A percentile compares a stretch with the other conserved stretches of the same genome.
phyloP scores from a whole-genome alignment of 2,329 filamentous ascomycete species.

The Hansfordia pulvinata region DNA sequence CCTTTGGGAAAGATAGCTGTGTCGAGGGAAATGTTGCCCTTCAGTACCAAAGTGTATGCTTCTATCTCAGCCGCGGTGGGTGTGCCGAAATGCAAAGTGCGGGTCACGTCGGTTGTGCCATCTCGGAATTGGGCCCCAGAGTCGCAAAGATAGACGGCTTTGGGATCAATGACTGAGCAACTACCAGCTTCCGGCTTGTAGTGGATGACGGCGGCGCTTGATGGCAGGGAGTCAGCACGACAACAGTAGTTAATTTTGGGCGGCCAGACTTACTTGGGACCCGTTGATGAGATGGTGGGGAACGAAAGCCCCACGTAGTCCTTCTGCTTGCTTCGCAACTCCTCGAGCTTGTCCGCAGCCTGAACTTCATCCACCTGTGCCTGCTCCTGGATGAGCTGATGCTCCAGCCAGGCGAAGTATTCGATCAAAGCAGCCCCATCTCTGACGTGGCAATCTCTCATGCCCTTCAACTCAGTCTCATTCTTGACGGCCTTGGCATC shows the following conservation, averaged over 20 bases:
- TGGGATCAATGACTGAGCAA: conserved; percentile 74
- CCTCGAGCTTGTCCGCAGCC: conserved; percentile 82
- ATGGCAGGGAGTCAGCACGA: conserved; percentile 3
- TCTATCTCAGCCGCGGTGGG: conserved; percentile 75
- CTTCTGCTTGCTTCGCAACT: conserved; percentile 51
- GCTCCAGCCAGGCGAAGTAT: conserved; percentile 94
- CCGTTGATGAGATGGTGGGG: conserved; percentile 89
- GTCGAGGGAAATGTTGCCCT: conserved; percentile 85
- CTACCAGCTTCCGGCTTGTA: conserved; percentile 78
- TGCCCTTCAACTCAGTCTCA: conserved; percentile 74
- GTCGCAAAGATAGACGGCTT: conserved; percentile 84
- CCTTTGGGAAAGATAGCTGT: conserved; percentile 84
- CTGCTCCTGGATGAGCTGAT: conserved; percentile 66
- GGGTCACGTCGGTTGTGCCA: conserved; percentile 90
- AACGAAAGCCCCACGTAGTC: conserved; percentile 87
- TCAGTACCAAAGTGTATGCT: conserved; percentile 86
- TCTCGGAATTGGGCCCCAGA: conserved; percentile 94
- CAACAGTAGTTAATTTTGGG: too few species aligned
- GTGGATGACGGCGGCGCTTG: conserved; percentile 85
- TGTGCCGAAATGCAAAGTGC: conserved; percentile 81
- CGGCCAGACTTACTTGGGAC: conserved; percentile 54
- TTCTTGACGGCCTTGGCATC: conserved; percentile 96
- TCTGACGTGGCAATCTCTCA: conserved; percentile 86
- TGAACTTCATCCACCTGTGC: conserved; percentile 72
- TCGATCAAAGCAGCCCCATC: conserved; percentile 84